Evolutionary conservation across 2,329 filamentous ascomycete species (phyloP), one percentile per base, ranked within the genome.

Genomic region (Coniochaeta sp.): DNA sequence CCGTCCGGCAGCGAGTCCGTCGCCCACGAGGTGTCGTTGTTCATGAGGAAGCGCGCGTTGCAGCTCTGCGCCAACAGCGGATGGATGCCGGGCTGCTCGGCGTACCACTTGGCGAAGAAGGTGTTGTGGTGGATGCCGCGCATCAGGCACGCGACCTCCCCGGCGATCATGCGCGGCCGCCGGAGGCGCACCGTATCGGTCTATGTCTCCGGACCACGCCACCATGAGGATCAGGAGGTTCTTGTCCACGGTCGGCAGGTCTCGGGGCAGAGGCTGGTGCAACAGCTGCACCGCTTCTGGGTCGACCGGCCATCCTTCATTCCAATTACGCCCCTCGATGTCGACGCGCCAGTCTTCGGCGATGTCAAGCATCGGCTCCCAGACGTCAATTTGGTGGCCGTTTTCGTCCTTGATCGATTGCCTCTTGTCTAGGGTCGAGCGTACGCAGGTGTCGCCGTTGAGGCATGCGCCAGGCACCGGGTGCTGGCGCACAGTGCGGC

Each of bases 221-320:
- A 68, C 67, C 55, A 65, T 62, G 8, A 60, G 54, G 26, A 70
- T 66, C 6, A 71, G 60, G 1, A 67, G 46, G 47, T 70, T 63
- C 51, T 72, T 72, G 45, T 67, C 58, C 2, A 64, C 55, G 0
- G 56, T 57, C 4, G 68, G 70, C 6, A 71, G 59, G 52, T 70
- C 63, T 7, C 33, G 38, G 4, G 67, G 68, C 2, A 72, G 59
- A 6, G 66, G 67, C 8, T 49, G 51, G 18, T 58, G 63, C 1
- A 71, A 55, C 0, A 67, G 54, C 12, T 46, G 24, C 4, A 51
- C 28, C 49, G 52, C 42, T 18, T 57, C 52, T 3, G 50, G 49
- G 8, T 48, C 20, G 12, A 40, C 26, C 4, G 48, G 16, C n/a
- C 30, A n/a, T 9, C 30, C 30, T 32, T n/a, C 30, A n/a, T n/a